These are phyloP conservation scores for button mushroom (Agaricus bisporus) DNA, from an alignment of 768 basidiomycete species.

Conservation along the genomic window DNA sequence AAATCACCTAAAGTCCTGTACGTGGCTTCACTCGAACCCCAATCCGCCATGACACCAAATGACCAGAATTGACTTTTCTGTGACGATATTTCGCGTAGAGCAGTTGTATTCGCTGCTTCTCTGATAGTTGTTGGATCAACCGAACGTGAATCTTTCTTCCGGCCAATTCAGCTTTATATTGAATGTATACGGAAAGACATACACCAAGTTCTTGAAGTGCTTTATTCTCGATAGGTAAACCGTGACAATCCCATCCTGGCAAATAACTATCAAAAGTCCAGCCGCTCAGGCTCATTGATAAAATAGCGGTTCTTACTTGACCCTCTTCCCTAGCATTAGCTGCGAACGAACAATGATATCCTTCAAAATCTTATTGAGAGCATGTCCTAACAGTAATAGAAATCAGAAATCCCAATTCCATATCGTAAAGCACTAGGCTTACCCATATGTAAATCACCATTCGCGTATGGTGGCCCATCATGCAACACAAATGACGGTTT, in stretches of 20 bases:
- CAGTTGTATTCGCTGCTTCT: constrained; percentile 62
- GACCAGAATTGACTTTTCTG: constrained; percentile 78
- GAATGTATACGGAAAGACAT: constrained; percentile 15
- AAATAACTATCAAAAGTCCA: constrained; percentile 56
- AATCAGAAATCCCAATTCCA: neutral
- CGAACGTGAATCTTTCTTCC: constrained; percentile 55
- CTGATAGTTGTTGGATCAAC: constrained; percentile 55
- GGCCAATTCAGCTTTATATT: constrained; percentile 7
- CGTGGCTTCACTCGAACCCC: constrained; percentile 54
- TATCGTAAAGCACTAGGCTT: neutral
- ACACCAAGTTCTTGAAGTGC: constrained; percentile 75
- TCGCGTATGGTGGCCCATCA: constrained; percentile 97
- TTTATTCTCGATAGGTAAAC: constrained; percentile 94
- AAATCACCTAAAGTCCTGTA: constrained; percentile 83
- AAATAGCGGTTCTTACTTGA: constrained; percentile 54
- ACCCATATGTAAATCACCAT: constrained; percentile 96
- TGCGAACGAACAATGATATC: constrained; percentile 93
- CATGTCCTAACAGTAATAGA: constrained; percentile 65
- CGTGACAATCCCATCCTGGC: constrained; percentile 98
- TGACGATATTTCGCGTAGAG: constrained; percentile 61
- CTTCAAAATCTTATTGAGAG: constrained; percentile 93
- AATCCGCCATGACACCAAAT: constrained; percentile 91
- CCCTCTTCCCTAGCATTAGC: constrained; percentile 65
- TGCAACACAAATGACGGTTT: constrained; percentile 74
- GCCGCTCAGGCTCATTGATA: neutral